Conservation (phyloP, 768 basidiomycete genomes). For the Scleroderma citrinum region DNA sequence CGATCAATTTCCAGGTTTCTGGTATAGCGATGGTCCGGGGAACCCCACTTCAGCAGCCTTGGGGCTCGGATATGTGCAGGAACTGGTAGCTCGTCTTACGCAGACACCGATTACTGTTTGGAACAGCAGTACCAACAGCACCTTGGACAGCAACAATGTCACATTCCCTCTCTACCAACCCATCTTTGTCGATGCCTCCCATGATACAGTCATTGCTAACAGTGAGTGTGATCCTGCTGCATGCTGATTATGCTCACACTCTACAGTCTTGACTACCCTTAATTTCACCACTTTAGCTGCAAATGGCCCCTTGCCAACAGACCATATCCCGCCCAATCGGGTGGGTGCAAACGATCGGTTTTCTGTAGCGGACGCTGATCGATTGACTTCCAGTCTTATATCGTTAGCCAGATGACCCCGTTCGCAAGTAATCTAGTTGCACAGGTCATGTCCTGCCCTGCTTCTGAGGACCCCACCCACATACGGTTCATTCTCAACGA, state of each 20-base stretch:
- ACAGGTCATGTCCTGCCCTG: conserved; percentile 39
- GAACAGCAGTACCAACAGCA: conserved; percentile 42
- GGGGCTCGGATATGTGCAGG: no score
- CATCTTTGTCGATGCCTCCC: conserved; percentile 42
- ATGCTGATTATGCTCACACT: neutral
- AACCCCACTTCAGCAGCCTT: no score
- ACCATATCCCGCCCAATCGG: conserved; percentile 29
- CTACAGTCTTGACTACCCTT: conserved; percentile 36
- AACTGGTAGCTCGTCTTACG: no score
- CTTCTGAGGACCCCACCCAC: conserved; percentile 19
- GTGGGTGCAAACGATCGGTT: conserved; percentile 12
- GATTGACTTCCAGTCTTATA: conserved; percentile 26
- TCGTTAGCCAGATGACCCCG: conserved; percentile 37
- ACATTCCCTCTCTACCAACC: conserved; percentile 32
- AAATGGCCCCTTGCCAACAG: conserved; percentile 35
- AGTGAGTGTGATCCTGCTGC: conserved; percentile 15
- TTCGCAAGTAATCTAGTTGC: conserved; percentile 45
- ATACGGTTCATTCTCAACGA: conserved; percentile 47
- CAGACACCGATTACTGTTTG: conserved; percentile 31
- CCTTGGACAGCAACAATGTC: conserved; percentile 35
- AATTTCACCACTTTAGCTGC: conserved; percentile 39
- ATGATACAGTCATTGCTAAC: conserved; percentile 40
- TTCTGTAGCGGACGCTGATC: neutral
- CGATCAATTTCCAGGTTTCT: no score
- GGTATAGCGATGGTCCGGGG: no score